phyloP scores from a whole-genome alignment of 345 rosid species.

The Populus tremula region DNA sequence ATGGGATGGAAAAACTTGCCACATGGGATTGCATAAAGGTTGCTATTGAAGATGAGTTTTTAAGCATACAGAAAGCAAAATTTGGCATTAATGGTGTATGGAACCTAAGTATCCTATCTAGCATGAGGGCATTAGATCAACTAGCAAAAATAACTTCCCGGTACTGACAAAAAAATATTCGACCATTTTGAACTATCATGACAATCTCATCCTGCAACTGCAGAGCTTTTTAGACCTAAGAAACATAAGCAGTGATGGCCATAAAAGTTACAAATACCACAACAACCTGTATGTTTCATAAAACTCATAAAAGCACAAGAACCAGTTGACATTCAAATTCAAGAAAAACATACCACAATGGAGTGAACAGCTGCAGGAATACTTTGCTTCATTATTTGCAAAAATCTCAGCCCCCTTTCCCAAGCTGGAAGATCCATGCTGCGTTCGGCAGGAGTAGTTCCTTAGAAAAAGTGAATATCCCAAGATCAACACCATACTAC shows the following conservation, averaged over 20 bases:
- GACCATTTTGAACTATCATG: not conserved
- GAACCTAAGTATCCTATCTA: not conserved
- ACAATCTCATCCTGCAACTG: not conserved
- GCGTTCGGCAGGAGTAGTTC: constrained; percentile 99
- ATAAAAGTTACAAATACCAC: not conserved
- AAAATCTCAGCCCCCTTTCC: constrained; percentile 81
- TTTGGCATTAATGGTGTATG: not conserved
- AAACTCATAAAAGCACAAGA: not conserved
- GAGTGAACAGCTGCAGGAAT: constrained; percentile 81
- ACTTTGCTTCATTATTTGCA: constrained; percentile 67
- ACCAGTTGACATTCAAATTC: not conserved
- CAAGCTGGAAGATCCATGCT: constrained; percentile 93
- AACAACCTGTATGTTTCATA: not conserved
- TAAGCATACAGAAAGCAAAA: not conserved
- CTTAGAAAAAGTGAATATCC: constrained; percentile 96
- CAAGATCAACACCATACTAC: constrained; percentile 78
- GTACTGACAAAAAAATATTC: not conserved
- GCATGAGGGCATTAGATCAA: not conserved
- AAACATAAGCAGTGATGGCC: not conserved
- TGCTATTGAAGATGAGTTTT: not conserved
- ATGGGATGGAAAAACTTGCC: not conserved
- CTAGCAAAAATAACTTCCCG: not conserved
- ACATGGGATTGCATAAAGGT: not conserved
- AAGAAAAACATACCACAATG: constrained; percentile 64
- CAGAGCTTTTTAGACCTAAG: not conserved